Base-by-base conservation (phyloP, 208 protist species). In the Leishmania major region DNA sequence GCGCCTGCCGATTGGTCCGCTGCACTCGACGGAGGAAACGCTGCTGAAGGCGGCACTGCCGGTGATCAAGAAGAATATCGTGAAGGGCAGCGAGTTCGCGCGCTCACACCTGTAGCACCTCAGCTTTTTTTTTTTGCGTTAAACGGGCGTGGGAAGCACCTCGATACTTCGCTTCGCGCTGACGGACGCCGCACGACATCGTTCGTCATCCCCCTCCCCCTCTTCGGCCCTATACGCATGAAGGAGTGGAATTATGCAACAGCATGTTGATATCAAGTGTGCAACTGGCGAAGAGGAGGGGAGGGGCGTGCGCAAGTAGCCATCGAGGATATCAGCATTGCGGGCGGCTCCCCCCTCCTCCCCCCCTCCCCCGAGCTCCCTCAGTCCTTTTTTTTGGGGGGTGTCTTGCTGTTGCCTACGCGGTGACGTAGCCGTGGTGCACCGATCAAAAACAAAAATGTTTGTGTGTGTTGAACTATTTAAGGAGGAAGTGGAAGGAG, bases 11-110 rank as follows among this genome's bases (percentile, higher is more conserved):
- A 86, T 98, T 55, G 93, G 93, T 64, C 40, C 57, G 51, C 82
- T 98, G 51, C 88, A 82, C 49, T 22, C 77, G 19, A 71, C 59
- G 17, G 92, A 96, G 83, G 75, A 89, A 71, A 78, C 84, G 72
- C 37, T 93, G 0, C 83, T 93, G 51, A 72, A 83, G 67, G 84
- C 82, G 70, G 85, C 82, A 3, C 75, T 93, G 45, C 77, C 76
- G 15, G 85, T 88, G 40, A 87, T 97, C 78, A 87, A 92, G 80
- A 91, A 90, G 80, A 97, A 98, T 83, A 96, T 98, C 81, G 82
- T 70, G 47, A 95, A 88, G 85, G 95, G 95, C 78, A 82, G 78
- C 59, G 67, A 73, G 17, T 97, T 97, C 73, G 94, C 93, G 28
- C 85, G 86, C 59, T 92, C 94, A 28, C 95, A 97, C 84, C 84